Conservation (phyloP, 495 filamentous ascomycete species). For the Neurospora tetraspora region DNA sequence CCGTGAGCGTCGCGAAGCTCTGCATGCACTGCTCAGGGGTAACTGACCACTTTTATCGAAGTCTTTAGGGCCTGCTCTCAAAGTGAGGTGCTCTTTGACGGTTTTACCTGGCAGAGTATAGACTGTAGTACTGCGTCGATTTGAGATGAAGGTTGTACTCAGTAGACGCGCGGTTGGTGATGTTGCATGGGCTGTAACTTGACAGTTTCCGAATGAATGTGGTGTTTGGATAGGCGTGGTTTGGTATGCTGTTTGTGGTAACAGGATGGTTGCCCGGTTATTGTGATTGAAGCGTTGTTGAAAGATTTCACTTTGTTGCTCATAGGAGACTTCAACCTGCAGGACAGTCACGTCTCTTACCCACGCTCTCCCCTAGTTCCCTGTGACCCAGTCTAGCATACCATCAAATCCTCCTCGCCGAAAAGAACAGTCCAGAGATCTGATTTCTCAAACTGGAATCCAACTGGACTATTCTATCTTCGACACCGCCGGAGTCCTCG, state of each 20-base stretch:
- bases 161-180: neutral
- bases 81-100: neutral
- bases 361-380: neutral
- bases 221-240: neutral
- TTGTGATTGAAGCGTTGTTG: neutral
- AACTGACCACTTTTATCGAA: neutral
- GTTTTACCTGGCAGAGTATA: neutral
- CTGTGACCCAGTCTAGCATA: neutral
- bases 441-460: neutral
- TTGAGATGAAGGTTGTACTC: neutral
- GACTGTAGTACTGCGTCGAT: neutral
- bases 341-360: neutral
- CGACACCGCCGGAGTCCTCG: neutral
- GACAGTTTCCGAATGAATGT: neutral
- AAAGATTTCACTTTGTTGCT: neutral
- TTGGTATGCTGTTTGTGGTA: neutral
- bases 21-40: neutral
- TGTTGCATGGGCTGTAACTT: neutral
- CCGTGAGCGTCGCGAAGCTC: neutral
- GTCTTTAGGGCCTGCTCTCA: too few species aligned
- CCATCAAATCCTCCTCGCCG: neutral
- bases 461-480: neutral
- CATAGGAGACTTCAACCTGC: neutral
- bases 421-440: neutral
- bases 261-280: too few species aligned